These are phyloP conservation scores for Aspergillus carlsbadensis DNA, from an alignment of 495 filamentous ascomycete genomes.

Conservation along the genomic window DNA sequence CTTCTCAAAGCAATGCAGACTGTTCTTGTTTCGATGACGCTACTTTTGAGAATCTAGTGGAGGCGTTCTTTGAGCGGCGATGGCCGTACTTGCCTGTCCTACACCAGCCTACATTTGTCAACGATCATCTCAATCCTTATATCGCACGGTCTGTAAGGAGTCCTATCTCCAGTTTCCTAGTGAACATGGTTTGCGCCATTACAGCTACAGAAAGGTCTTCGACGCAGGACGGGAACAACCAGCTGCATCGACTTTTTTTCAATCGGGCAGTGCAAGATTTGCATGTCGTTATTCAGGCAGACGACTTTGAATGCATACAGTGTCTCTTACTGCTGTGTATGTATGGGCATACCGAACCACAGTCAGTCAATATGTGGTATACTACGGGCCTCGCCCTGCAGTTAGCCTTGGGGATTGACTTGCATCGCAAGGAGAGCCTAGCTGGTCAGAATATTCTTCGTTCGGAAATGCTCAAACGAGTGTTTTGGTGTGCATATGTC, in stretches of 20 bases:
- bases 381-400: constrained; percentile 11
- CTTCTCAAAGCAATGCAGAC: no score
- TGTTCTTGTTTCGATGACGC: not conserved
- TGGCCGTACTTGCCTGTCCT: constrained; percentile 16
- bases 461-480: constrained; percentile 9
- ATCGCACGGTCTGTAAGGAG: not conserved
- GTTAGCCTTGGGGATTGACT: constrained; percentile 9
- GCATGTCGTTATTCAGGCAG: not conserved
- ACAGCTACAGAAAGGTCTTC: constrained; percentile 7
- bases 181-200: constrained; percentile 13
- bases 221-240: not conserved
- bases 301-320: constrained; percentile 14
- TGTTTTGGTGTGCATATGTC: constrained; percentile 13
- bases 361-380: constrained; percentile 15
- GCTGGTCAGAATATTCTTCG: no score
- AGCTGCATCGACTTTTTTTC: constrained; percentile 8
- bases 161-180: constrained; percentile 8
- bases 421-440: constrained; percentile 13
- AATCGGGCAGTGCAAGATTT: not conserved
- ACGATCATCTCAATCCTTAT: constrained; percentile 4
- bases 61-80: constrained; percentile 8
- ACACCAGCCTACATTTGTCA: constrained; percentile 1
- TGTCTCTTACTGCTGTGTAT: constrained; percentile 14
- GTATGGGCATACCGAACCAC: constrained; percentile 15
- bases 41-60: not conserved